Evolutionary conservation across 306 rosid genomes (phyloP), one percentile per base, ranked within the genome.

Genomic region (Ceratonia siliqua): DNA sequence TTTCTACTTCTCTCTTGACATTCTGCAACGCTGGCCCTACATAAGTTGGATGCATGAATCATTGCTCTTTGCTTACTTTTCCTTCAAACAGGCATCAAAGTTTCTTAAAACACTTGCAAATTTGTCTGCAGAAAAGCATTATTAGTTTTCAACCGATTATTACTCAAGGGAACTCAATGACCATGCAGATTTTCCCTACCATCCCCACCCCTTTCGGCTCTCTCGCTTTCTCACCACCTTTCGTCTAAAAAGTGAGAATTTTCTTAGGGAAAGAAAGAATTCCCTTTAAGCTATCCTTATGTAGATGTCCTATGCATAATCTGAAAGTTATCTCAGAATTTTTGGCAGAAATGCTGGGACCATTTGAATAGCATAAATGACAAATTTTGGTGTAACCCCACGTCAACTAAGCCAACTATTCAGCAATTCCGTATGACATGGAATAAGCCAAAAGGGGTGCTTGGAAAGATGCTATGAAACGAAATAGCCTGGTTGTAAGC

Each of bases 1-100:
- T 84, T 83, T 78, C 62, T 10, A 49, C 46, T 28, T 86, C 83
- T 78, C 86, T 79, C 78, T 83, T 64, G 70, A 78, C 69, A 62
- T 33, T 38, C 62, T 82, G 84, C 84, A 82, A 56, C 58, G 10
- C 36, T 42, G 81, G 76, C 20, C 87, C 88, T 36, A 28, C 82
- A 46, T 42, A 27, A 35, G 24, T 30, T 68, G 76, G 57, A 65
- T 46, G 42, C 70, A 56, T 61, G 32, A 59, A 25, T 65, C 11
- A 58, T 77, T 62, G 43, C 61, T 41, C 24, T 71, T 35, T 25
- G 17, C 25, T 25, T 46, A 1, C 57, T 67, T 52, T 33, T 28
- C 68, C 82, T 65, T 75, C 52, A 28, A 20, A 11, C 38, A 36
- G 10, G 38, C 72, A 7, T 41, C 52, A 50, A 22, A 18, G 10